phyloP scores from a whole-genome alignment of 2,329 filamentous ascomycete genomes.

The Cytospora chrysosperma region DNA sequence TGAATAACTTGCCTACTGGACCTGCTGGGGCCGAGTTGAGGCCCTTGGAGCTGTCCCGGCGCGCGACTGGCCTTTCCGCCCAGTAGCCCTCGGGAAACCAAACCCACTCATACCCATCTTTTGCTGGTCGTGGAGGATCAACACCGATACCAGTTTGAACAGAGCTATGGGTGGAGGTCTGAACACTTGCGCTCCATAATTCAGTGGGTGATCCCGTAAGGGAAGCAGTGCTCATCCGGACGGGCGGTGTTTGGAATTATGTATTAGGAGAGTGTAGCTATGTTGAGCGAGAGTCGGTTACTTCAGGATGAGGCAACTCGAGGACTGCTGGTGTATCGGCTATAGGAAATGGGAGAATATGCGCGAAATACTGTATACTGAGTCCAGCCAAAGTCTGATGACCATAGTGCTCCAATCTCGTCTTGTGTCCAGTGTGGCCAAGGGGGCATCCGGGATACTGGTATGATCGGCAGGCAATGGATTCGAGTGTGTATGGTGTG shows the following conservation, averaged over 20 bases:
- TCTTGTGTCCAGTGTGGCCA: neutral
- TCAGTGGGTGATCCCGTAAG: conserved; percentile 20
- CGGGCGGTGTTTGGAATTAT: too few species aligned
- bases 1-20: conserved; percentile 40
- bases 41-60: conserved; percentile 1
- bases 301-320: neutral
- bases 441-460: neutral
- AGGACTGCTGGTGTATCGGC: neutral
- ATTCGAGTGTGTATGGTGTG: neutral
- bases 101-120: conserved; percentile 58
- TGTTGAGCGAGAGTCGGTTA: neutral
- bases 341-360: neutral
- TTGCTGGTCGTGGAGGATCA: conserved; percentile 56
- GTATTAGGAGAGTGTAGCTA: neutral
- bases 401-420: neutral
- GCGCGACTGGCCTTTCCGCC: conserved; percentile 50
- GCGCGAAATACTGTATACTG: neutral
- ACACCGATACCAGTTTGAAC: conserved; percentile 26
- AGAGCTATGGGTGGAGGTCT: neutral
- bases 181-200: conserved; percentile 4
- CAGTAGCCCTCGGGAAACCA: conserved; percentile 63
- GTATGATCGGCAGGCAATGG: neutral
- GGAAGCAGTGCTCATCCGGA: conserved; percentile 21
- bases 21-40: conserved; percentile 23
- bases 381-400: neutral